A percentile compares a stretch with the other conserved stretches of the same genome.
These are phyloP conservation scores for Tetrahymena thermophila DNA, from an alignment of 73 alveolate species.

Conservation along the genomic window DNA sequence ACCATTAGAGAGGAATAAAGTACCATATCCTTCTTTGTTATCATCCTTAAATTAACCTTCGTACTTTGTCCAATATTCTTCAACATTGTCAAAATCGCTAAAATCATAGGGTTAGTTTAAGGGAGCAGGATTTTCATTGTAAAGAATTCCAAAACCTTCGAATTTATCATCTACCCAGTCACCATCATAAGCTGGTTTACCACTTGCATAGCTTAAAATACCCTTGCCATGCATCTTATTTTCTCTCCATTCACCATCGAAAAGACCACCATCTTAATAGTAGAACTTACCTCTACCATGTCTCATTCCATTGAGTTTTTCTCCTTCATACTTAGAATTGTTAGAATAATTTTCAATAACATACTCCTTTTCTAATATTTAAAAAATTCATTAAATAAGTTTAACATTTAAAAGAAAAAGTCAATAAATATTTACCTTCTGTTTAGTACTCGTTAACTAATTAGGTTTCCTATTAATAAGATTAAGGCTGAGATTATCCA, in stretches of 20 bases:
- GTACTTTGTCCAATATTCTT: slow-evolving; percentile 45
- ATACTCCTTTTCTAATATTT: background rate
- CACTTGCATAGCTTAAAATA: slow-evolving; percentile 32
- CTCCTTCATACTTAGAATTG: slow-evolving; percentile 35
- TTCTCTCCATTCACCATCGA: slow-evolving; percentile 46
- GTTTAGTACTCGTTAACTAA: background rate
- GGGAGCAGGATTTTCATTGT: slow-evolving; percentile 25
- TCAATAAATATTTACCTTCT: background rate
- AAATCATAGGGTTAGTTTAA: slow-evolving; percentile 23
- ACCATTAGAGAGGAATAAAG: slow-evolving; percentile 27
- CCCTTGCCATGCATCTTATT: slow-evolving; percentile 46
- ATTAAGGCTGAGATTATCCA: background rate
- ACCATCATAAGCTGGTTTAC: slow-evolving; percentile 42
- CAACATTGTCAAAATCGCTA: slow-evolving; percentile 42
- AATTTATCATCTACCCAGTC: slow-evolving; percentile 39
- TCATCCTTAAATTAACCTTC: slow-evolving; percentile 30
- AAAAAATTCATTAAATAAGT: background rate
- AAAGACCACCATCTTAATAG: slow-evolving; percentile 43
- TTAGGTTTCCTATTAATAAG: background rate
- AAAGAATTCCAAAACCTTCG: slow-evolving; percentile 34
- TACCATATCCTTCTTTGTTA: slow-evolving; percentile 40
- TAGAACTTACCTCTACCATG: slow-evolving; percentile 41
- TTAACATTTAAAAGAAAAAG: background rate
- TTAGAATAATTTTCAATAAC: slow-evolving; percentile 38
- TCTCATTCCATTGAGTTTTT: slow-evolving; percentile 37